Percentiles rank a stretch among this genome's conserved stretches.
Conservation (phyloP, 2,329 filamentous ascomycete genomes). For the Colletotrichum musicola region DNA sequence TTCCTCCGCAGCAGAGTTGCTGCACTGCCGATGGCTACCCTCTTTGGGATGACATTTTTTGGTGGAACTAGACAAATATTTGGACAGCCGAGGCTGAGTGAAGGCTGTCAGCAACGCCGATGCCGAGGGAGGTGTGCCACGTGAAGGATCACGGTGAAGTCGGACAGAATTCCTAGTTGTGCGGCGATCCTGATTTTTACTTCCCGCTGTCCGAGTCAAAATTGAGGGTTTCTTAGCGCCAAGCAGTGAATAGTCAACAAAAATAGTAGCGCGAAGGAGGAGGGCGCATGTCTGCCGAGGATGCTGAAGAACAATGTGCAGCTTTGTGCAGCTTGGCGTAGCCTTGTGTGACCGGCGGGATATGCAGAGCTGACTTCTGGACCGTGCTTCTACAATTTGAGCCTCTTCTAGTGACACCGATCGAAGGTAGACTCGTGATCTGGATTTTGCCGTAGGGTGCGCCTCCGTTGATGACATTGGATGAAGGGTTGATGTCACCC, state of each 20-base stretch:
- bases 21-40: too few relatives aligned
- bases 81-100: too few relatives aligned
- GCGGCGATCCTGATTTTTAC: neutral
- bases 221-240: neutral
- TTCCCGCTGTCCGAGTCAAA: neutral
- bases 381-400: conserved; percentile 6
- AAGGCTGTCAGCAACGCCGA: neutral
- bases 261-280: too few relatives aligned
- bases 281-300: too few relatives aligned
- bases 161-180: neutral
- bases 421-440: conserved; percentile 12
- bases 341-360: neutral
- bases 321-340: too few relatives aligned
- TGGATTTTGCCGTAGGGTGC: conserved; percentile 5
- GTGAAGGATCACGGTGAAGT: neutral
- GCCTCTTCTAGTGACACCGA: conserved; percentile 22
- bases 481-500: conserved; percentile 5
- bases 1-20: too few relatives aligned
- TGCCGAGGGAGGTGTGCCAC: neutral
- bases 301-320: too few relatives aligned
- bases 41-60: too few relatives aligned
- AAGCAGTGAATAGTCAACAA: too few relatives aligned
- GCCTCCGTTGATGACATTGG: neutral
- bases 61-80: too few relatives aligned
- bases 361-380: too few relatives aligned